Evolutionary conservation across 495 filamentous ascomycete genomes (phyloP).

Genomic region (Astrocystis sublimbata): DNA sequence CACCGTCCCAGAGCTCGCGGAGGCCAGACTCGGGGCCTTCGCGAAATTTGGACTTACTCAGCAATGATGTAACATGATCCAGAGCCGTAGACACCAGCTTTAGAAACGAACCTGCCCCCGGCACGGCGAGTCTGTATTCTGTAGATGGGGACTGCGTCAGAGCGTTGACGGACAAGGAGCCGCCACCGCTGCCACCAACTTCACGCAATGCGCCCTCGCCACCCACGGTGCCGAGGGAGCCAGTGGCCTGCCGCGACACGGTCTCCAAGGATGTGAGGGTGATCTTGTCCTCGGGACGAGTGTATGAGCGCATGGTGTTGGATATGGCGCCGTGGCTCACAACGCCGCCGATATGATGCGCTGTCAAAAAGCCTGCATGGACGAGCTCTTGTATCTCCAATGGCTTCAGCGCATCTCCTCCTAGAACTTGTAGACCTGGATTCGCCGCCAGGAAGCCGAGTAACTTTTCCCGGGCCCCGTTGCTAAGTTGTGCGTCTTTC

Average conservation of each 20-base stretch:
- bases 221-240: conserved; percentile 63
- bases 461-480: conserved; percentile 60
- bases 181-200: conserved; percentile 46
- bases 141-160: conserved; percentile 16
- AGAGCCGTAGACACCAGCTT: conserved; percentile 68
- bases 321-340: conserved; percentile 49
- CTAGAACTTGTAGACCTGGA: conserved; percentile 55
- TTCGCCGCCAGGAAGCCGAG: conserved; percentile 54
- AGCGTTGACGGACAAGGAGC: conserved; percentile 15
- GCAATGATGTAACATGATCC: conserved; percentile 62
- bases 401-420: conserved; percentile 46
- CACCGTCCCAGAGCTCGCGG: conserved; percentile 80
- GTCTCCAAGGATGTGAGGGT: conserved; percentile 54
- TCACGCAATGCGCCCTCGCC: conserved; percentile 57
- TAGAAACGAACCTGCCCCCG: conserved; percentile 71
- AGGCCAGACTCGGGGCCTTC: conserved; percentile 69
- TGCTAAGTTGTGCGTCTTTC: conserved; percentile 44
- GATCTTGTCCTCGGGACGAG: conserved; percentile 55
- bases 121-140: conserved; percentile 65
- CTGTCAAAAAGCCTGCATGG: conserved; percentile 71
- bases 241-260: conserved; percentile 60
- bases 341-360: conserved; percentile 45
- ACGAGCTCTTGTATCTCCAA: conserved; percentile 62
- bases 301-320: conserved; percentile 32
- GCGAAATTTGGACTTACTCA: conserved; percentile 62